Base-by-base conservation (phyloP, 1,139 yeast species). In the Geotrichum histeridarum region DNA sequence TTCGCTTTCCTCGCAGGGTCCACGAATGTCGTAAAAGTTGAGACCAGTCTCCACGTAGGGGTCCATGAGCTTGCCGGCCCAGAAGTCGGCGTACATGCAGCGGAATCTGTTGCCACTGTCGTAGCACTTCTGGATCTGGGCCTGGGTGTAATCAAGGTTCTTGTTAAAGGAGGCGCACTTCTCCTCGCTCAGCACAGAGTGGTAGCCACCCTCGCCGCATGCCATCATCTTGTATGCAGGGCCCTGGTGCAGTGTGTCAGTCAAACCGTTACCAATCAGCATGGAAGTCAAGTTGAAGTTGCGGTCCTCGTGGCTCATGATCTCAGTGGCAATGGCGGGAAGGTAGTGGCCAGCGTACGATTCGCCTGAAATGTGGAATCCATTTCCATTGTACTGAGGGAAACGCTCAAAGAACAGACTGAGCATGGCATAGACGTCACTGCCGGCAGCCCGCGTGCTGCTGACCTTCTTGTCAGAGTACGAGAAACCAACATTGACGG, bases 401-500 rank as follows among this genome's bases (percentile, higher is more conserved):
- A 86, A 85, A 64, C 83, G 82, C 64, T 83, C 80, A 73, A 83
- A 87, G 71, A 88, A 86, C 60, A 87, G 76, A 65, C 84, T 86
- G 67, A 87, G 75, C 66, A 88, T 86, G 6, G 84, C 81, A 67
- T 76, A 86, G n/a, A 86, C 91, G 63, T 88, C 95, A 65, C 79
- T 77, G 33, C 88, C 91, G 38, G 93, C 93, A 55, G 87, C 77
- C 14, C 79, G 81, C 48, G 93, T 83, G 61, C 77, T 77, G 35
- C 76, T 72, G 38, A 86, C 82, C 12, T 43, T 32, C 9, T 77
- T 74, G 15, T 65, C 60, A 8, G 95, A 84, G 73, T 89, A 90
- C 6, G 96, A 89, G 73, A 83, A 90, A 47, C 97, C 98, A 51
- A 86, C 95, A 60, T 89, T 88, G 54, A 90, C 95, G 1, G 98